Conservation (phyloP, 495 filamentous ascomycete genomes). For the Aspergillus haitiensis region DNA sequence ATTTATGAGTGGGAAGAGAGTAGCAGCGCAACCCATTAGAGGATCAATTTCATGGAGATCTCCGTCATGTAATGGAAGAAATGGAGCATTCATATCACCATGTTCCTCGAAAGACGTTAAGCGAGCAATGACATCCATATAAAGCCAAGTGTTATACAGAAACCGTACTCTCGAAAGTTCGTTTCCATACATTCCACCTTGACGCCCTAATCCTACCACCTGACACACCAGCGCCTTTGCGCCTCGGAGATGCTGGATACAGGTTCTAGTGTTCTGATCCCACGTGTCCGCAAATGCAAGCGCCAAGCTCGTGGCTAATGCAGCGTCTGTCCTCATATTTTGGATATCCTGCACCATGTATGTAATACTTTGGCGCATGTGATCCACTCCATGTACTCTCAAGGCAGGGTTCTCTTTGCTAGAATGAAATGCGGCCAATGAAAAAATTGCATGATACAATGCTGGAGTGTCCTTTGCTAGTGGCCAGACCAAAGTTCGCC, state of each 20-base stretch:
- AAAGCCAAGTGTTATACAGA: slow-evolving; percentile 76
- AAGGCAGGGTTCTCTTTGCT: slow-evolving; percentile 57
- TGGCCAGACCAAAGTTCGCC: slow-evolving; percentile 74
- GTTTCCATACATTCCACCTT: slow-evolving; percentile 31
- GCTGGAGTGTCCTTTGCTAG: slow-evolving; percentile 65
- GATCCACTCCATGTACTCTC: slow-evolving; percentile 66
- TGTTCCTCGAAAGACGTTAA: slow-evolving; percentile 67
- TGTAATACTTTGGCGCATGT: slow-evolving; percentile 67
- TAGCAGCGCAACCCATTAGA: slow-evolving; percentile 71
- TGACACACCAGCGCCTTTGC: slow-evolving; percentile 65
- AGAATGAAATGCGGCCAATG: slow-evolving; percentile 76
- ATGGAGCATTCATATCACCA: slow-evolving; percentile 51
- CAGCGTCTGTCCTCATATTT: slow-evolving; percentile 63
- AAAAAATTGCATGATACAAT: slow-evolving; percentile 72
- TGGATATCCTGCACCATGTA: slow-evolving; percentile 58
- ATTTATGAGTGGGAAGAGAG: slow-evolving; percentile 73
- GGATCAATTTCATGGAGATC: slow-evolving; percentile 66
- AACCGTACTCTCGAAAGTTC: slow-evolving; percentile 63
- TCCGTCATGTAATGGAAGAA: slow-evolving; percentile 40
- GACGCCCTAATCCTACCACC: slow-evolving; percentile 49
- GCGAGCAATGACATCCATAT: slow-evolving; percentile 79
- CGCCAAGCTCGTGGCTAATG: slow-evolving; percentile 71
- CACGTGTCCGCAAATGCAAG: slow-evolving; percentile 78
- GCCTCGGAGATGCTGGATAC: slow-evolving; percentile 70
- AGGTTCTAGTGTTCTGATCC: slow-evolving; percentile 74